Evolutionary conservation across 139 green algal genomes (phyloP).

Genomic region (Edaphochlamys debaryana): DNA sequence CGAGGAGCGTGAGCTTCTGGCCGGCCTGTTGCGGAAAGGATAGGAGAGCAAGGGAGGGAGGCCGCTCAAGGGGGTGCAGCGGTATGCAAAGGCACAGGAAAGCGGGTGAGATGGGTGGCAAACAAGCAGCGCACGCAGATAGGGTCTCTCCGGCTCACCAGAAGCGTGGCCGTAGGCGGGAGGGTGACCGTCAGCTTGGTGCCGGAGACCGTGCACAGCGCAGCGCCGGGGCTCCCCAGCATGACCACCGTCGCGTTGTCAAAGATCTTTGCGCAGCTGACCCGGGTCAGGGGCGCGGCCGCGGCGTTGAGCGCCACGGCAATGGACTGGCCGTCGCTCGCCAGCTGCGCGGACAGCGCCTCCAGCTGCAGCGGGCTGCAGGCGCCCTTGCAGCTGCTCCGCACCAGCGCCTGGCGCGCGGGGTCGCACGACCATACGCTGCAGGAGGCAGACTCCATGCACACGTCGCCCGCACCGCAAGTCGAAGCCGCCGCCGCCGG

Average conservation of each 20-base stretch:
- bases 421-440: neutral
- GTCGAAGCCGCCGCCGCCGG: too few relatives aligned
- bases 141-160: too few relatives aligned
- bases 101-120: too few relatives aligned
- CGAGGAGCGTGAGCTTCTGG: too few relatives aligned
- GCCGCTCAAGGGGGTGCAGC: too few relatives aligned
- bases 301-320: neutral
- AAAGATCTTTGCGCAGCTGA: neutral
- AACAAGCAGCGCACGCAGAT: too few relatives aligned
- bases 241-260: neutral
- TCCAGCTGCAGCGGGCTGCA: neutral
- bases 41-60: too few relatives aligned
- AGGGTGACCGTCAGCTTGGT: neutral
- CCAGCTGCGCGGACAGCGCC: neutral
- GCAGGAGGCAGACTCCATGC: neutral
- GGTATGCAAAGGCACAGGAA: too few relatives aligned
- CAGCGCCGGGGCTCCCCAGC: neutral
- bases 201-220: constrained; percentile 1
- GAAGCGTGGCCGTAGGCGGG: neutral
- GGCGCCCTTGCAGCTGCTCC: neutral
- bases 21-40: too few relatives aligned
- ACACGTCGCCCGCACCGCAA: neutral
- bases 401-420: neutral
- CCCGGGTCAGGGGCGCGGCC: neutral
- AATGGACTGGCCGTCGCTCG: neutral